Evolutionary conservation across 1,284 basidiomycete species (phyloP).

Genomic region (Ustilago loliicola): DNA sequence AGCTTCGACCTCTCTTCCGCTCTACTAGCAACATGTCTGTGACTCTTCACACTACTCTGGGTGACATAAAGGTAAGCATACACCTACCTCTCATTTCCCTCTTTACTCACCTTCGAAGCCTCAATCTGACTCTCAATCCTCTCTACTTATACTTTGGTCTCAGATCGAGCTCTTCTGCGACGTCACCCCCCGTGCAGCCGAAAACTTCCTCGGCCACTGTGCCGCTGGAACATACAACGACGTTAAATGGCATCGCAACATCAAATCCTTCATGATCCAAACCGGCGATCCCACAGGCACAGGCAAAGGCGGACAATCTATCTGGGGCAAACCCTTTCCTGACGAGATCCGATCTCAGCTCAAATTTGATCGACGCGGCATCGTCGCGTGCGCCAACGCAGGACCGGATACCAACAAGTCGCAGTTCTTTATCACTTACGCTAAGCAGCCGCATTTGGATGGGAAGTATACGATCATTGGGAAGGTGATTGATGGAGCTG

Average conservation of each 20-base stretch:
- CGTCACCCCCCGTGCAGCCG: slow-evolving; percentile 90
- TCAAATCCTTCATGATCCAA: slow-evolving; percentile 86
- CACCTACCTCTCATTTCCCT: no score
- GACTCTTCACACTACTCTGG: slow-evolving; percentile 91
- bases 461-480: slow-evolving; percentile 68
- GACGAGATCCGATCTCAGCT: slow-evolving; percentile 81
- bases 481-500: slow-evolving; percentile 66
- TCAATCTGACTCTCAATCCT: neutral
- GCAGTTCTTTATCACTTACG: slow-evolving; percentile 68
- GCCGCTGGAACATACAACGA: slow-evolving; percentile 89
- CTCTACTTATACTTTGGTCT: neutral
- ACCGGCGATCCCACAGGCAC: slow-evolving; percentile 97
- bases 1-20: neutral
- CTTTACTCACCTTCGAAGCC: neutral
- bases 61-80: slow-evolving; percentile 86
- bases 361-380: slow-evolving; percentile 63
- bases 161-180: slow-evolving; percentile 98
- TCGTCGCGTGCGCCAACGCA: slow-evolving; percentile 69
- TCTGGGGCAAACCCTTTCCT: slow-evolving; percentile 94
- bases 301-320: slow-evolving; percentile 89
- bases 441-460: slow-evolving; percentile 64
- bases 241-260: slow-evolving; percentile 83
- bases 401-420: slow-evolving; percentile 67
- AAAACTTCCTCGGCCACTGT: slow-evolving; percentile 96
- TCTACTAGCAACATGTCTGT: slow-evolving; percentile 78